Evolutionary conservation across 2,329 filamentous ascomycete species (phyloP).

Genomic region (Curvularia sp.): DNA sequence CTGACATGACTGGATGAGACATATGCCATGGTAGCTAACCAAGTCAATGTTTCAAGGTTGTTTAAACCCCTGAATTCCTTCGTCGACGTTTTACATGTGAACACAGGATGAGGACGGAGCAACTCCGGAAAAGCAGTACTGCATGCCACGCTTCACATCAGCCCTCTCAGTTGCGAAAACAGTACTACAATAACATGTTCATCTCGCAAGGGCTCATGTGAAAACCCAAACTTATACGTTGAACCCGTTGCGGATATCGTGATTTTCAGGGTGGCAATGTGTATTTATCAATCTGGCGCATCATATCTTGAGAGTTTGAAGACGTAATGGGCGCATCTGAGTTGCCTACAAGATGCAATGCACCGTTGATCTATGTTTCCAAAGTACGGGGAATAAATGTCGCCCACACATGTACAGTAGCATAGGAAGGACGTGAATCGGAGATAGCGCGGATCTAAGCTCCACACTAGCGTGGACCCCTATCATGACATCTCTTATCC

Average conservation of each 20-base stretch:
- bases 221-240: neutral
- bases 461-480: neutral
- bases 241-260: neutral
- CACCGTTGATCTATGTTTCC: neutral
- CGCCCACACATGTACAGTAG: neutral
- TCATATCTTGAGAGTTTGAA: neutral
- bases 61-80: neutral
- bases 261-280: neutral
- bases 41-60: neutral
- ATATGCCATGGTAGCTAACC: neutral
- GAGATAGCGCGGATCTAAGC: slow-evolving; percentile 2
- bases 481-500: neutral
- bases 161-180: neutral
- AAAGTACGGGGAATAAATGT: neutral
- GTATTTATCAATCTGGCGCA: neutral
- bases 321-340: neutral
- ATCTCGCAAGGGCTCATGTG: neutral
- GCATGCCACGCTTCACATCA: neutral
- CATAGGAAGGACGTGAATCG: neutral
- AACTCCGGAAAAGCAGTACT: neutral
- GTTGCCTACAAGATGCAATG: neutral
- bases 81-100: neutral
- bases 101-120: neutral
- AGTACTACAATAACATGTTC: neutral
- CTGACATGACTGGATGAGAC: neutral